These are phyloP conservation scores for Coemansia sp. DNA, from an alignment of 192 early-diverging fungal genomes.

Conservation along the genomic window DNA sequence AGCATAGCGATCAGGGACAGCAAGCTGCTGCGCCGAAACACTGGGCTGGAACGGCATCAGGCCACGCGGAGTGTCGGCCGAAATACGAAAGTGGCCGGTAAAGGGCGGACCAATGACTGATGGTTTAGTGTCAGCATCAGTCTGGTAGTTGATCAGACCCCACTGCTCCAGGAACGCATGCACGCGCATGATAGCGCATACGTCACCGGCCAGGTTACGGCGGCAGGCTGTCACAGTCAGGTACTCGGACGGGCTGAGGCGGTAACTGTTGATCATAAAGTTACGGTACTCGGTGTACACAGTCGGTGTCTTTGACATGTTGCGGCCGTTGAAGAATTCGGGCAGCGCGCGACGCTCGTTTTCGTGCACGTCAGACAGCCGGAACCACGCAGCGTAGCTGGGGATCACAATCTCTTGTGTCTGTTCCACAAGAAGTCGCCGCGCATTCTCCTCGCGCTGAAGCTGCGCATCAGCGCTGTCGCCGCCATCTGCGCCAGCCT, in stretches of 20 bases:
- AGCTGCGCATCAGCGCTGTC: conserved; percentile 28
- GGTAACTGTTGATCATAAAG: conserved; percentile 98
- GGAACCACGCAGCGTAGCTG: conserved; percentile 94
- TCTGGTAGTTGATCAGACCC: conserved; percentile 98
- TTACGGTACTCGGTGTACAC: conserved; percentile 95
- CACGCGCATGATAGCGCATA: conserved; percentile 97
- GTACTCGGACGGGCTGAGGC: conserved; percentile 93
- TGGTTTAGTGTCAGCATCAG: conserved; percentile 91
- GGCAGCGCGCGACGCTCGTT: conserved; percentile 87
- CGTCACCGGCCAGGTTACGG: conserved; percentile 95
- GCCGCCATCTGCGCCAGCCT: conserved; percentile 37
- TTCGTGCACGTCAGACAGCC: conserved; percentile 73
- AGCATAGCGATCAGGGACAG: conserved; percentile 7
- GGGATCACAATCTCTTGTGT: conserved; percentile 76
- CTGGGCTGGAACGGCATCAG: conserved; percentile 83
- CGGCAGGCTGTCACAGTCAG: conserved; percentile 97
- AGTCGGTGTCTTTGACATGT: conserved; percentile 87
- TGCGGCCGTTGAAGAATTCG: conserved; percentile 94
- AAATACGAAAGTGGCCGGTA: conserved; percentile 96
- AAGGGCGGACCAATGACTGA: conserved; percentile 89
- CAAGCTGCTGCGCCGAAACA: conserved; percentile 29
- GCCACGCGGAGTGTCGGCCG: conserved; percentile 91
- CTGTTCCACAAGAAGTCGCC: conserved; percentile 65
- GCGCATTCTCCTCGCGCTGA: conserved; percentile 65
- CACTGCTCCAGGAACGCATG: conserved; percentile 99